Evolutionary conservation across 2,329 filamentous ascomycete genomes (phyloP), one percentile per base, ranked within the genome.

Genomic region (Arthrobotrys sinensis): DNA sequence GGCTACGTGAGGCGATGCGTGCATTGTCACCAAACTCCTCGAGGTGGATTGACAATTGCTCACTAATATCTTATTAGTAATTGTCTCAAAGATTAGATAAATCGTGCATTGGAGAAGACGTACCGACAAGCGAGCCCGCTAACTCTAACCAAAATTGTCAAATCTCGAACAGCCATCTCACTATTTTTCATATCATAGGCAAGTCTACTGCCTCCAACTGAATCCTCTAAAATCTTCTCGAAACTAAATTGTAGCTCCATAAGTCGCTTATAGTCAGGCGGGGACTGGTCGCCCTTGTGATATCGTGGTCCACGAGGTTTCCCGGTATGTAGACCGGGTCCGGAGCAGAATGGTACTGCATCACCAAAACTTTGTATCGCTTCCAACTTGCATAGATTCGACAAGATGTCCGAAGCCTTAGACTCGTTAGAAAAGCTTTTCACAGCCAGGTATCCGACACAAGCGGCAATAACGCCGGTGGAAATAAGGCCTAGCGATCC

Each of bases 171-270:
- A 0, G 91, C 90, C 1, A 89, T 87, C 83, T 95, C 92, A 1
- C 91, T 90, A 8, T 90, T 88, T 85, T 93, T 94, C 90, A 96
- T 94, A 81, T 93, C 91, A 80, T 92, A 86, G 0, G 92, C 92
- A 2, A 96, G 85, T 0, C 89, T 89, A 1, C 90, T 89, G 0
- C 90, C 89, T 21, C 90, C 87, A 0, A 89, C 88, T 14, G 89
- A 90, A 75, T 90, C 89, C 80, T 92, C 89, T 3, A 96, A 85
- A 0, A 96, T 90, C 72, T 91, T 89, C 83, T 94, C 92, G 70
- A 96, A 93, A 32, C 90, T 88, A n/a, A 88, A 86, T 83, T 96
- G 93, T 0, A 92, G 89, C 16, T 87, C 87, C 86, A 96, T 91
- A 21, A 96, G 52, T 14, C 75, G 60, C 36, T 78, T 78, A 46